phyloP scores from a whole-genome alignment of 495 filamentous ascomycete species.

The Aspergillus egyptiacus region DNA sequence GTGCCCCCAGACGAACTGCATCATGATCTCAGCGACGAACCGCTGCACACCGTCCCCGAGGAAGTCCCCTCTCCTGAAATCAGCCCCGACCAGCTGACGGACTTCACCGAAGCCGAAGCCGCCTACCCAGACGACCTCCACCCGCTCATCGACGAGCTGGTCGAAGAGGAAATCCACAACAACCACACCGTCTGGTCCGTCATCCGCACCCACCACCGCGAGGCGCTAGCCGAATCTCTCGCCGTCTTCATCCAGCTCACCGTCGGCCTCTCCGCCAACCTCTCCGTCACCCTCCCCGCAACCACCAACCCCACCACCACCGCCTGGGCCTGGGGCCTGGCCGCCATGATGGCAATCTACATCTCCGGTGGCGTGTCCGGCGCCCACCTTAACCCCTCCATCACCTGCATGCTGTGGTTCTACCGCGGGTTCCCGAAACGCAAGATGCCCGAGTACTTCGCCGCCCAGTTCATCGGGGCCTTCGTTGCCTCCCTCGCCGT shows the following conservation, averaged over 20 bases:
- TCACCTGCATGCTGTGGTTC: conserved; percentile 45
- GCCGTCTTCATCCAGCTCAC: conserved; percentile 40
- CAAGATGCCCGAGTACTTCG: conserved; percentile 43
- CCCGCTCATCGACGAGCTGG: conserved; percentile 33
- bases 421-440: conserved; percentile 47
- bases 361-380: conserved; percentile 52
- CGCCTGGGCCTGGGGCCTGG: conserved; percentile 51
- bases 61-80: conserved; percentile 9
- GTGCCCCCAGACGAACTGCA: conserved; percentile 3
- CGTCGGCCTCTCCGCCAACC: conserved; percentile 44
- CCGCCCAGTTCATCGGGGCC: conserved; percentile 43
- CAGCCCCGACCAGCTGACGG: conserved; percentile 2
- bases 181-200: conserved; percentile 50
- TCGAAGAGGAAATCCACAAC: conserved; percentile 44
- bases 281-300: conserved; percentile 41
- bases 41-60: conserved; percentile 18
- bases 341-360: conserved; percentile 53
- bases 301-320: conserved; percentile 43
- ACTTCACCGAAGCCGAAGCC: conserved; percentile 20
- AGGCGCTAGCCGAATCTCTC: conserved; percentile 46
- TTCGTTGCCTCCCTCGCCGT: conserved; percentile 40
- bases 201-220: conserved; percentile 45
- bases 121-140: conserved; percentile 36
- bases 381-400: conserved; percentile 48
- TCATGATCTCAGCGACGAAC: conserved; percentile 16